phyloP scores from a whole-genome alignment of 2,329 filamentous ascomycete genomes.

The Nemania sp. region DNA sequence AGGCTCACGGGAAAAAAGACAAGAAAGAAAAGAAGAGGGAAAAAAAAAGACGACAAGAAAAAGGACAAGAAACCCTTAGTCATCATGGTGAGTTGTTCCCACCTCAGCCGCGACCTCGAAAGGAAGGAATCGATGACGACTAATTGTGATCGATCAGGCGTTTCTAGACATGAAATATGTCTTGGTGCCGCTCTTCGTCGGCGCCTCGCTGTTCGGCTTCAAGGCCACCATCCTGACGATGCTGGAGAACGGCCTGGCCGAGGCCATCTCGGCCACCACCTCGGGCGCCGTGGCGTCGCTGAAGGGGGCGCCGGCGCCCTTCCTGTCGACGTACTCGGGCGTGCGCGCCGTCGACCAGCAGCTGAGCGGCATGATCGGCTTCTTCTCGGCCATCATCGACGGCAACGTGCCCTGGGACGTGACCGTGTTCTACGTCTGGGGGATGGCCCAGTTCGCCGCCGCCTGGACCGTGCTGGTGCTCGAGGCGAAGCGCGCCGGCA shows the following conservation, averaged over 20 bases:
- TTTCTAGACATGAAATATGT: constrained; percentile 27
- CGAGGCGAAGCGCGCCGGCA: constrained; percentile 37
- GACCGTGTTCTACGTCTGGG: constrained; percentile 36
- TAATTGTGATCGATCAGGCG: constrained; percentile 1
- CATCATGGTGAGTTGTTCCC: constrained; percentile 20
- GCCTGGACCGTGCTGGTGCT: constrained; percentile 38
- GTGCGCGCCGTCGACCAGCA: constrained; percentile 28
- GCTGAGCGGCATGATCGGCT: constrained; percentile 37
- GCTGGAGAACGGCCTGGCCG: constrained; percentile 26
- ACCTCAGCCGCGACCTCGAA: neutral
- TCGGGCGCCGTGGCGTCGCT: constrained; percentile 19
- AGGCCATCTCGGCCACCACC: constrained; percentile 13
- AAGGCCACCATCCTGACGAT: constrained; percentile 26
- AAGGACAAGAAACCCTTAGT: neutral
- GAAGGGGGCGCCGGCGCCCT: constrained; percentile 32
- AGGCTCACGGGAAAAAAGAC: neutral
- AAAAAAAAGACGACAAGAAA: neutral
- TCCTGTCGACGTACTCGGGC: constrained; percentile 30
- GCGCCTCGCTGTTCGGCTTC: constrained; percentile 32
- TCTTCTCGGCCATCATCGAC: constrained; percentile 36
- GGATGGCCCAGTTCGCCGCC: constrained; percentile 37
- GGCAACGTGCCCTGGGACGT: constrained; percentile 32
- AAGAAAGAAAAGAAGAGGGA: too few relatives aligned
- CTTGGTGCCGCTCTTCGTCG: constrained; percentile 33
- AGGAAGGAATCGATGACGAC: neutral